Evolutionary conservation across 129 eudicot species (phyloP).

Genomic region (Pseudognaphalium luteoalbum): DNA sequence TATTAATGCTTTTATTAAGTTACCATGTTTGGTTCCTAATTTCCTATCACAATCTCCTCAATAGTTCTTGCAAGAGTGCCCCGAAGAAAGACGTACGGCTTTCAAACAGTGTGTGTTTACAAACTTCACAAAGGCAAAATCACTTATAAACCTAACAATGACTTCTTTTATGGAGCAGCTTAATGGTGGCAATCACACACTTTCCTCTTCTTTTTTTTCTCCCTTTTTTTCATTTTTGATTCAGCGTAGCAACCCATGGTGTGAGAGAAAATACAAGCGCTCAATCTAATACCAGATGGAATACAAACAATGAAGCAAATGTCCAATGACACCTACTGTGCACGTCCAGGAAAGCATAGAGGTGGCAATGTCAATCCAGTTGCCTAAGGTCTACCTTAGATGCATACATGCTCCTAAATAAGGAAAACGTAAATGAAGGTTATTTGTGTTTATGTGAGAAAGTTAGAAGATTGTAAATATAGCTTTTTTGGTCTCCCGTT

Average conservation of each 20-base stretch:
- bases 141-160: neutral
- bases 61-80: slow-evolving; percentile 7
- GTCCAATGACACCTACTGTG: neutral
- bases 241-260: neutral
- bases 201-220: no score
- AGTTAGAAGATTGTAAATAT: neutral
- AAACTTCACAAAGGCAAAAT: slow-evolving; percentile 16
- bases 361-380: neutral
- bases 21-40: neutral
- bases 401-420: no score
- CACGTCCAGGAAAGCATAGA: neutral
- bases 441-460: no score
- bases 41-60: neutral
- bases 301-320: no score
- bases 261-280: neutral
- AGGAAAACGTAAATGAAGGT: neutral
- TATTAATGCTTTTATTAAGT: neutral
- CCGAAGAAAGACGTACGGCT: slow-evolving; percentile 9
- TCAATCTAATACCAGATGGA: neutral
- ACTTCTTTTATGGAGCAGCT: neutral
- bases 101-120: neutral
- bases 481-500: no score
- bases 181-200: neutral
- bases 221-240: neutral
- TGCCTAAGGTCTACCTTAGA: no score